A percentile compares a stretch with the other conserved stretches of the same genome.
phyloP scores from a whole-genome alignment of 352 stramenopile genomes.

The Phytophthora pisi region DNA sequence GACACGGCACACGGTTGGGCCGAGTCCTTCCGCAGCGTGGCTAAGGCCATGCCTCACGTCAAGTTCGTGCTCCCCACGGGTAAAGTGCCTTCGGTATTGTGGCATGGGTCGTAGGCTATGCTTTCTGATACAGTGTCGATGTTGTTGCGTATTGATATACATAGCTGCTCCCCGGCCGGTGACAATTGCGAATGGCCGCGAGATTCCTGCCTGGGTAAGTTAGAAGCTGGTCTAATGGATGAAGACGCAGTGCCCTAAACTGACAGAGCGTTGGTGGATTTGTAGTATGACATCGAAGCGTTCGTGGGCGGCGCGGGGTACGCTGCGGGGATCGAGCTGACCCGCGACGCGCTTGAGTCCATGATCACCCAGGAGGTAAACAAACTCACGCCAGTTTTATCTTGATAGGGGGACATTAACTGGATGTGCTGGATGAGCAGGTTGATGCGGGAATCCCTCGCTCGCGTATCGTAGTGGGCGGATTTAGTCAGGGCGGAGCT shows the following conservation, averaged over 20 bases:
- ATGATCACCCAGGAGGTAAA: constrained; percentile 77
- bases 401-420: too few species aligned
- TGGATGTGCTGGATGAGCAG: constrained; percentile 9
- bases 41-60: constrained; percentile 63
- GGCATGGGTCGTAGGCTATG: too few species aligned
- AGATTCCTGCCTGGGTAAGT: constrained; percentile 90
- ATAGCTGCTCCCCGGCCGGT: constrained; percentile 86
- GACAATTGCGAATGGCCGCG: constrained; percentile 92
- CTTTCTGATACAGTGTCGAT: not conserved
- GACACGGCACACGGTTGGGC: constrained; percentile 89
- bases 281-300: constrained; percentile 93
- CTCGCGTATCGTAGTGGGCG: constrained; percentile 92
- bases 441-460: constrained; percentile 72
- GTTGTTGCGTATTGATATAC: constrained; percentile 2
- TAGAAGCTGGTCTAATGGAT: not conserved
- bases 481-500: constrained; percentile 94
- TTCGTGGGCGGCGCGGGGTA: constrained; percentile 90
- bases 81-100: constrained; percentile 1
- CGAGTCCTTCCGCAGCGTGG: constrained; percentile 54
- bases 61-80: constrained; percentile 79
- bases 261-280: too few species aligned
- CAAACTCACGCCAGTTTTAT: too few species aligned
- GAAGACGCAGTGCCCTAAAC: not conserved
- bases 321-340: constrained; percentile 87
- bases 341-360: constrained; percentile 51